Percentiles rank a stretch among this genome's conserved stretches.
Evolutionary conservation across 1,284 basidiomycete species (phyloP).

Genomic region (Tylopilus sp.): DNA sequence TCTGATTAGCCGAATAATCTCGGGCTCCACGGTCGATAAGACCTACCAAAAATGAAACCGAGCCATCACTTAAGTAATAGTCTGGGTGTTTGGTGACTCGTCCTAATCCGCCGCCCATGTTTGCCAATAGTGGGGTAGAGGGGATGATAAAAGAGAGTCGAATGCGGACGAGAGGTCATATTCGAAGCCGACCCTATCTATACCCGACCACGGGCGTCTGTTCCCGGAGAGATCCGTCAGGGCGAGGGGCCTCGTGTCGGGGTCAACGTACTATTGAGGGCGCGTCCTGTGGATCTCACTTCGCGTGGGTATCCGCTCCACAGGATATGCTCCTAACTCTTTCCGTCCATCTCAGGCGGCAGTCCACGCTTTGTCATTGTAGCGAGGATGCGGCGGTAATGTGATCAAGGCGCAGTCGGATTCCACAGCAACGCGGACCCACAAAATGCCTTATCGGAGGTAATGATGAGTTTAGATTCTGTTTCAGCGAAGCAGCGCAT

Average conservation of each 20-base stretch:
- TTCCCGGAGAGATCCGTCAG: slow-evolving; percentile 20
- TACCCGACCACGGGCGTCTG: slow-evolving; percentile 15
- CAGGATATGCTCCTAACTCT: not conserved
- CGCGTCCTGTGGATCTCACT: slow-evolving; percentile 11
- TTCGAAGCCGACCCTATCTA: slow-evolving; percentile 21
- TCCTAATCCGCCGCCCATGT: slow-evolving; percentile 18
- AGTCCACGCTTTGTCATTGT: not conserved
- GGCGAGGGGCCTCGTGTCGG: slow-evolving; percentile 1
- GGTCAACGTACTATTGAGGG: too few relatives aligned
- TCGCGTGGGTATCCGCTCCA: slow-evolving; percentile 3
- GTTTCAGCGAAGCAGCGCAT: slow-evolving; percentile 10
- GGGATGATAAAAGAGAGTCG: not conserved
- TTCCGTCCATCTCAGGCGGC: slow-evolving; percentile 1
- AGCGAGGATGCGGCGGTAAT: not conserved
- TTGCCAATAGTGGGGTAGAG: not conserved
- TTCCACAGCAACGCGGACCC: slow-evolving; percentile 23
- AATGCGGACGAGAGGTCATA: not conserved
- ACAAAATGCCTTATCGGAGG: slow-evolving; percentile 17
- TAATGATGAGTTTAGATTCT: not conserved
- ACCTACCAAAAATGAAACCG: slow-evolving; percentile 22
- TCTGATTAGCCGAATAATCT: slow-evolving; percentile 10
- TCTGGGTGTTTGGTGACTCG: slow-evolving; percentile 1
- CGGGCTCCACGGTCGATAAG: not conserved
- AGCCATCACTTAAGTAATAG: slow-evolving; percentile 23
- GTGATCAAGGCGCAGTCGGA: slow-evolving; percentile 10